These are phyloP conservation scores for Endoconidiophora polonica DNA, from an alignment of 2,329 filamentous ascomycete genomes.

Conservation along the genomic window DNA sequence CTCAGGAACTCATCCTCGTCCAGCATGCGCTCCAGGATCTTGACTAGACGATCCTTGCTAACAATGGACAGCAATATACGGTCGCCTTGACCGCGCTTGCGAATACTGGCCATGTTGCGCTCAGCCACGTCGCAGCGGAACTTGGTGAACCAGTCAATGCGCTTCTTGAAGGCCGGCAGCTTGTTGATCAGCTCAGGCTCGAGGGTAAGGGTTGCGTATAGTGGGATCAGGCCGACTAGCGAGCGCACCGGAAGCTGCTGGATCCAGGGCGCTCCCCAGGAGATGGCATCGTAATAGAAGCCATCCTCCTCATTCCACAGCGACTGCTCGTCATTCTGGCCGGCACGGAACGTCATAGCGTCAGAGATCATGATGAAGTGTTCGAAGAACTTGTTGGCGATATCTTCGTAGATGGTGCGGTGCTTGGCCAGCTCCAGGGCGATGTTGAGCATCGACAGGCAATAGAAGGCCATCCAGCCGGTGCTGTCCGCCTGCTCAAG, in stretches of 20 bases:
- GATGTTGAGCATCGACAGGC: constrained; percentile 91
- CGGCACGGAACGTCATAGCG: constrained; percentile 77
- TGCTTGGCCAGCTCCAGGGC: constrained; percentile 89
- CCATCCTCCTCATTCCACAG: constrained; percentile 94
- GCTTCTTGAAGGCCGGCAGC: constrained; percentile 82
- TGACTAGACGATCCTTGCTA: constrained; percentile 78
- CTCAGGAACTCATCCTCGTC: constrained; percentile 88
- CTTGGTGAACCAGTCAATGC: constrained; percentile 85
- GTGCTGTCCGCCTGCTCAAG: constrained; percentile 95
- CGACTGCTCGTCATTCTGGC: constrained; percentile 55
- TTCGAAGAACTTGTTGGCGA: constrained; percentile 97
- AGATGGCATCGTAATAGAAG: constrained; percentile 98
- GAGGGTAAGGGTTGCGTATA: constrained; percentile 81
- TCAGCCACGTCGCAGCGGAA: constrained; percentile 75
- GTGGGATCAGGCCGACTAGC: constrained; percentile 79
- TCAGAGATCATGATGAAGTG: constrained; percentile 97
- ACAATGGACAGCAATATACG: constrained; percentile 77
- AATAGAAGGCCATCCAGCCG: constrained; percentile 98
- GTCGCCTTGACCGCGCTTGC: constrained; percentile 76
- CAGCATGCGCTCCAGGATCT: constrained; percentile 81
- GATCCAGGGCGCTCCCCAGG: constrained; percentile 83
- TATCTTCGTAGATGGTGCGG: constrained; percentile 85
- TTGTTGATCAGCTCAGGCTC: constrained; percentile 88
- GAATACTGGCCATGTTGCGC: constrained; percentile 87
- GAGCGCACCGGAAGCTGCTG: constrained; percentile 86